These are phyloP conservation scores for Ogataea minuta DNA, from an alignment of 805 yeast genomes.

Conservation along the genomic window DNA sequence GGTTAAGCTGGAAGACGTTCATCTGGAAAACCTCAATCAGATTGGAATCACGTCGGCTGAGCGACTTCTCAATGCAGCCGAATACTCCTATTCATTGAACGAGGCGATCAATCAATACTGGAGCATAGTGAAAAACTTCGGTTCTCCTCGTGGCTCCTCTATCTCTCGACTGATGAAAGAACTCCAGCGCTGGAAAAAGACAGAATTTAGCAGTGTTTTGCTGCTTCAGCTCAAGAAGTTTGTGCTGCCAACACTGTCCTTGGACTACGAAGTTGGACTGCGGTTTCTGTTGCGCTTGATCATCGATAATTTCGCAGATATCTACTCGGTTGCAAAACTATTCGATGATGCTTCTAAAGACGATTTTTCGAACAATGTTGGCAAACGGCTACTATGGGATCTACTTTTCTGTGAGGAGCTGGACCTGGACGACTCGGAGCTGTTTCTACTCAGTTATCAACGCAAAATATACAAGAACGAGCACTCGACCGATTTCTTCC, in stretches of 20 bases:
- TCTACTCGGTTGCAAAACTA: conserved; percentile 36
- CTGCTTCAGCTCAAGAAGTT: conserved; percentile 26
- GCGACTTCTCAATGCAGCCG: conserved; percentile 32
- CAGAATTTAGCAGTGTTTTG: conserved; percentile 28
- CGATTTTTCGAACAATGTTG: conserved; percentile 19
- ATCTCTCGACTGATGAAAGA: conserved; percentile 20
- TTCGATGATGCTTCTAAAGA: conserved; percentile 19
- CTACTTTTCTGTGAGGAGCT: conserved; percentile 24
- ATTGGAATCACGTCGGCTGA: conserved; percentile 31
- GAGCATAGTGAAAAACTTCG: conserved; percentile 26
- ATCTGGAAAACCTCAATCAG: conserved; percentile 19
- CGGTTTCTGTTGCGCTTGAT: conserved; percentile 39
- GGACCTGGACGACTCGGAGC: conserved; percentile 20
- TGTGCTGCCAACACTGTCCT: conserved; percentile 31
- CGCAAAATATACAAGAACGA: conserved; percentile 16
- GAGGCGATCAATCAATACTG: conserved; percentile 28
- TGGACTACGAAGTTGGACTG: conserved; percentile 36
- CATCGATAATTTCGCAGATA: conserved; percentile 35
- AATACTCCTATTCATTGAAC: conserved; percentile 28
- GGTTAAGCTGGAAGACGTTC: conserved; percentile 3
- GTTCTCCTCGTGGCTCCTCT: conserved; percentile 7
- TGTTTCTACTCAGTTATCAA: conserved; percentile 17
- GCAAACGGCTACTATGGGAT: conserved; percentile 26
- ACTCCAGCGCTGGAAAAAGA: conserved; percentile 41
- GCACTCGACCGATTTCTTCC: conserved; percentile 20